Percentiles rank a stretch among this genome's conserved stretches.
Conservation (phyloP, 257 asterid species). For the Solanum phureja region DNA sequence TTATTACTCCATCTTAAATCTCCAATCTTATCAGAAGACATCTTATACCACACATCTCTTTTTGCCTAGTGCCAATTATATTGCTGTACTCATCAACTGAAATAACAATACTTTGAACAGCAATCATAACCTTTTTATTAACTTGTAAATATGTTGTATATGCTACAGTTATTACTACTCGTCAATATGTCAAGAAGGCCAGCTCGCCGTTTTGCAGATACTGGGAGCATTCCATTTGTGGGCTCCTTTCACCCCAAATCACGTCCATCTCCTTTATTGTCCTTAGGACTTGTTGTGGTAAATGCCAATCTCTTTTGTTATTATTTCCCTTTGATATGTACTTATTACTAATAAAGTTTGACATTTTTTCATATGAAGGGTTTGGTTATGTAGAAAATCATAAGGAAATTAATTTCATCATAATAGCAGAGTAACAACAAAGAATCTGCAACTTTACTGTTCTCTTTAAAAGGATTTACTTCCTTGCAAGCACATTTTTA, state of each 20-base stretch:
- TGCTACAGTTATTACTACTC: slow-evolving; percentile 6
- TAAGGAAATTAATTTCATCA: not conserved
- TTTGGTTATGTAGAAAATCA: not conserved
- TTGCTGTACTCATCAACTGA: not conserved
- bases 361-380: not conserved
- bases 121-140: not conserved
- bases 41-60: not conserved
- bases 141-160: not conserved
- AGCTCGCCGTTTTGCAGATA: slow-evolving; percentile 60
- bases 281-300: slow-evolving; percentile 75
- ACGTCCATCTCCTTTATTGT: slow-evolving; percentile 72
- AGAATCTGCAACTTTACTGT: not conserved
- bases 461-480: not conserved
- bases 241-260: slow-evolving; percentile 73
- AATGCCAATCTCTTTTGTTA: slow-evolving; percentile 6
- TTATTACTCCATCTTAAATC: not conserved
- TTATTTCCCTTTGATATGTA: not conserved
- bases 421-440: not conserved
- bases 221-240: slow-evolving; percentile 56
- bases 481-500: not conserved
- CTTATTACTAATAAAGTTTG: not conserved
- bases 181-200: slow-evolving; percentile 75
- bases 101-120: not conserved
- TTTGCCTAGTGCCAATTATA: not conserved
- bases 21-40: not conserved